Base-by-base conservation (phyloP, 176 grass and related monocot species). In the Eragrostis nindensis region DNA sequence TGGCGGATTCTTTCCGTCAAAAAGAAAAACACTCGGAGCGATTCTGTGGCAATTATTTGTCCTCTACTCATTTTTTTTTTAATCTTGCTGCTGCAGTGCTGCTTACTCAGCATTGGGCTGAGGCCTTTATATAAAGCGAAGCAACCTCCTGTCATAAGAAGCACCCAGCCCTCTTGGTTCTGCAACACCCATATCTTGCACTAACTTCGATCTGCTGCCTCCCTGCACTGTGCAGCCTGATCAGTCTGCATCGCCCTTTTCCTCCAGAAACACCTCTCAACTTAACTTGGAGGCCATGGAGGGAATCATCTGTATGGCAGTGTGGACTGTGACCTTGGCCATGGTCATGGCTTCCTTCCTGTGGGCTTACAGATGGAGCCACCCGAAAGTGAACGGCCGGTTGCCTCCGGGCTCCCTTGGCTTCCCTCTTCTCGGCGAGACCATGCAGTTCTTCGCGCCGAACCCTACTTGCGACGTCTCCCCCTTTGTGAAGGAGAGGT, bases 351-450 rank as follows among this genome's bases (percentile, higher is more conserved):
- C 66, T 52, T 38, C 61, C 38, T 5, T 66, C 75, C 11, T 87
- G 8, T 94, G 62, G 63, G 69, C 74, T 5, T 81, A 94, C 73
- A 65, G 73, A 56, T 94, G 91, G 91, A 76, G 82, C 71, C 76
- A 91, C 42, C 91, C 88, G 14, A 86, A 68, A 52, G 91, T 62
- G 3, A 83, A 61, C 8, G 91, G 88, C 44, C 77, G 15, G 62
- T 88, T 94, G 24, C 91, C 91, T 40, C 91, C 91, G 50, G 91
- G 91, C 32, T 94, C 91, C 62, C 79, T 94, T 79, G 91, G 91
- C 67, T 3, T 94, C 69, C 91, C 91, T 11, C 21, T 91, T 50
- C 47, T 94, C 17, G 91, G 91, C 73, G 91, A 94, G 79, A 94
- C 85, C 48, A 2, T 76, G 64, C 82, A 87, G 48, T 97, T 97